phyloP scores from a whole-genome alignment of 2,329 filamentous ascomycete genomes.

The Seiridium cupressi region DNA sequence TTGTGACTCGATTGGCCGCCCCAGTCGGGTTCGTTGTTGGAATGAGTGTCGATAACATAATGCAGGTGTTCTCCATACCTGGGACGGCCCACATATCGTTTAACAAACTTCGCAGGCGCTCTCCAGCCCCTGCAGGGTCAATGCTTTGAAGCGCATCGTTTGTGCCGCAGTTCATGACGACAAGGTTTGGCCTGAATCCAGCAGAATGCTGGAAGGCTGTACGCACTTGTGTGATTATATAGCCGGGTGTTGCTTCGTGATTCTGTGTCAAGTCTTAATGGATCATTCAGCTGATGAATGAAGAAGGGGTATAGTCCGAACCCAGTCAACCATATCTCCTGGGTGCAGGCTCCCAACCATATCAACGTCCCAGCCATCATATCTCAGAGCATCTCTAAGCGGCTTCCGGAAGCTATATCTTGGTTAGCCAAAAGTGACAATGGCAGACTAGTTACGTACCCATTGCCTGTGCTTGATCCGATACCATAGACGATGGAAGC shows the following conservation, averaged over 20 bases:
- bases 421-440: background rate
- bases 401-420: constrained; percentile 15
- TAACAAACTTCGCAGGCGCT: constrained; percentile 23
- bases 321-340: constrained; percentile 23
- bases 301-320: constrained; percentile 7
- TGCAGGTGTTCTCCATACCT: constrained; percentile 18
- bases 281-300: background rate
- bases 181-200: constrained; percentile 16
- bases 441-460: background rate
- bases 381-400: constrained; percentile 18
- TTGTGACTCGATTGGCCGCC: constrained; percentile 4
- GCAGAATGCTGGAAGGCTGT: background rate
- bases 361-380: constrained; percentile 21
- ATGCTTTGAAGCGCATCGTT: constrained; percentile 22
- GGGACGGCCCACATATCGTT: constrained; percentile 19
- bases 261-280: constrained; percentile 2
- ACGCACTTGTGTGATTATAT: constrained; percentile 13
- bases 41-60: constrained; percentile 31
- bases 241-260: constrained; percentile 13
- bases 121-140: constrained; percentile 17
- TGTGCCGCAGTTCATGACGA: constrained; percentile 29
- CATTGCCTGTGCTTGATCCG: constrained; percentile 41
- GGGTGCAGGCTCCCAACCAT: constrained; percentile 22
- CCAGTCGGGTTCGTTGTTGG: constrained; percentile 12
- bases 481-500: constrained; percentile 10